Percentiles rank a stretch among this genome's conserved stretches.
Conservation (phyloP, 495 filamentous ascomycete genomes). For the Pyrenula massariospora region DNA sequence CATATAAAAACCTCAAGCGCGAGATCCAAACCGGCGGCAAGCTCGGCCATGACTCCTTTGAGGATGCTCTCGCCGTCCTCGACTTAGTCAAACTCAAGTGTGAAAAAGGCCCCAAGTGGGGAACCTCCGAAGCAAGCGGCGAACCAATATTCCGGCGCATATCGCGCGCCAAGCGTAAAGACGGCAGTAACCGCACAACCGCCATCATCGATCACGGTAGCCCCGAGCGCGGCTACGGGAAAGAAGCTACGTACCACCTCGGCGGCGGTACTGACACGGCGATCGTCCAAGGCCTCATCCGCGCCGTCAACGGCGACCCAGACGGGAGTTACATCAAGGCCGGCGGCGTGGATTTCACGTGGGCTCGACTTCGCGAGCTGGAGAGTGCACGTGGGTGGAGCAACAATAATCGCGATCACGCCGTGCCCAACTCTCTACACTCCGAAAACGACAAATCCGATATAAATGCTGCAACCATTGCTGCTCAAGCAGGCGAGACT, state of each 20-base stretch:
- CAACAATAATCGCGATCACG: slow-evolving; percentile 32
- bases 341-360: slow-evolving; percentile 76
- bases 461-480: not conserved
- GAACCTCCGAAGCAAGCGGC: slow-evolving; percentile 55
- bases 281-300: slow-evolving; percentile 56
- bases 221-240: slow-evolving; percentile 59
- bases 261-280: slow-evolving; percentile 64
- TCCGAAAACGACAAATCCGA: not conserved
- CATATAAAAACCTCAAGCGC: slow-evolving; percentile 65
- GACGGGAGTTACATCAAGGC: slow-evolving; percentile 49
- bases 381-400: slow-evolving; percentile 77
- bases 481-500: slow-evolving; percentile 3
- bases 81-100: slow-evolving; percentile 93
- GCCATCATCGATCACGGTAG: slow-evolving; percentile 86
- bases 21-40: slow-evolving; percentile 72
- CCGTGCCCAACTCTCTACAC: slow-evolving; percentile 4
- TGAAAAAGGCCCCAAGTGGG: slow-evolving; percentile 78
- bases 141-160: slow-evolving; percentile 87
- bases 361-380: slow-evolving; percentile 76
- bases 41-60: slow-evolving; percentile 78
- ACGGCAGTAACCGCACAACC: slow-evolving; percentile 40
- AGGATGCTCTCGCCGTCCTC: slow-evolving; percentile 81
- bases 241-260: slow-evolving; percentile 58
- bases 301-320: slow-evolving; percentile 56
- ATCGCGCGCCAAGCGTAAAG: slow-evolving; percentile 41